These are phyloP conservation scores for Alternaria longipes DNA, from an alignment of 2,329 filamentous ascomycete genomes.

Conservation along the genomic window DNA sequence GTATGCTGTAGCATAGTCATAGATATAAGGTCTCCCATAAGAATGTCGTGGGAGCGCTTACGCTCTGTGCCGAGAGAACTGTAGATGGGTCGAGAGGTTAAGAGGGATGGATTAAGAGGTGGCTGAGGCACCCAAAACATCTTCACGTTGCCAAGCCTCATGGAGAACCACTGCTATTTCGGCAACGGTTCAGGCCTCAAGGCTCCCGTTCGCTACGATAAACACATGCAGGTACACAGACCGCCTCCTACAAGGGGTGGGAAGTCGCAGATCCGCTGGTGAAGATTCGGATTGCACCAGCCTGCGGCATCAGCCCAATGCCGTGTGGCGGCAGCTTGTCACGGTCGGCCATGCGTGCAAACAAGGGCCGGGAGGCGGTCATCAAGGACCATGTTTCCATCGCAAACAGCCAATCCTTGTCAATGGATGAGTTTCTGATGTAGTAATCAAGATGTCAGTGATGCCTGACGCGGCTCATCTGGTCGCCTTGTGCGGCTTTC, in stretches of 20 bases:
- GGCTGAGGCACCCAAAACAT: slow-evolving; percentile 33
- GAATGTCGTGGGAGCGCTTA: slow-evolving; percentile 10
- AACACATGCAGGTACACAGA: slow-evolving; percentile 33
- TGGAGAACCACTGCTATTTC: slow-evolving; percentile 34
- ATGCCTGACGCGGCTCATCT: neutral
- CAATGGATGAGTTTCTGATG: neutral
- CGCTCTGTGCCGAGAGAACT: slow-evolving; percentile 5
- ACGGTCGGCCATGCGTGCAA: slow-evolving; percentile 33
- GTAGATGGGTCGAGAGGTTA: slow-evolving; percentile 8
- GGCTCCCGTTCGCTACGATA: slow-evolving; percentile 19
- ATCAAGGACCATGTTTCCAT: slow-evolving; percentile 15
- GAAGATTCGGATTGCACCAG: slow-evolving; percentile 12
- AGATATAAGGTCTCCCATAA: neutral
- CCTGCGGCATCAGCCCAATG: slow-evolving; percentile 23
- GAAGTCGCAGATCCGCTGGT: slow-evolving; percentile 37
- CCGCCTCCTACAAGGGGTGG: slow-evolving; percentile 21
- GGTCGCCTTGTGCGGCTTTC: neutral
- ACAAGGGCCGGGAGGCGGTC: slow-evolving; percentile 20
- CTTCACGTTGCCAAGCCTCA: slow-evolving; percentile 31
- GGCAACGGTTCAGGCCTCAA: slow-evolving; percentile 26
- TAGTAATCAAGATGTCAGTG: slow-evolving; percentile 11
- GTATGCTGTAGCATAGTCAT: neutral
- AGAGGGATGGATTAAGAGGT: slow-evolving; percentile 11
- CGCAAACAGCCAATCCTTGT: slow-evolving; percentile 12
- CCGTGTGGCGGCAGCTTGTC: slow-evolving; percentile 30